Conservation (phyloP, 352 stramenopile genomes). For the Pythium graminicola region DNA sequence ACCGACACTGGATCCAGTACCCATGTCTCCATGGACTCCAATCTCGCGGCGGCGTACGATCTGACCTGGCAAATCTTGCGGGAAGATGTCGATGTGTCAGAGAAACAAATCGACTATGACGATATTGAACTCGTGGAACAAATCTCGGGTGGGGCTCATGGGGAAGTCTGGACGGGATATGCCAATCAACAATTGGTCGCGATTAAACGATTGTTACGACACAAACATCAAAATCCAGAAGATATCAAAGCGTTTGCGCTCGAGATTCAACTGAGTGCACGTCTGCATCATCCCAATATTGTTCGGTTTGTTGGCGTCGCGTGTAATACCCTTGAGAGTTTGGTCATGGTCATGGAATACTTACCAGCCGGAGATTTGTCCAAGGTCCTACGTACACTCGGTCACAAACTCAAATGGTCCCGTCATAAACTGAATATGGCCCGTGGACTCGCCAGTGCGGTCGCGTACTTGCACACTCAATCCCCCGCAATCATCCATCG, state of each 20-base stretch:
- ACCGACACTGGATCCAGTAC: too few relatives aligned
- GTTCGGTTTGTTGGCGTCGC: conserved; percentile 34
- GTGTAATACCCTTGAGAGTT: conserved; percentile 26
- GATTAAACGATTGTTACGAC: conserved; percentile 38
- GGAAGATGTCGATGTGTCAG: conserved; percentile 21
- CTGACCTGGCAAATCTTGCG: conserved; percentile 11
- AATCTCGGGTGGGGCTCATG: conserved; percentile 36
- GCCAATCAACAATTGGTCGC: conserved; percentile 34
- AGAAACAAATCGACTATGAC: conserved; percentile 32
- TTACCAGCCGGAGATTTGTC: conserved; percentile 25
- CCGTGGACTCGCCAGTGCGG: conserved; percentile 22
- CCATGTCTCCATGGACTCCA: too few relatives aligned
- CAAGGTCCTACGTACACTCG: not conserved
- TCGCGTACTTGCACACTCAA: conserved; percentile 26
- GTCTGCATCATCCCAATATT: conserved; percentile 34
- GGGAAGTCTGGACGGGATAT: conserved; percentile 41
- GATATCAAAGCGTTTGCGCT: conserved; percentile 16
- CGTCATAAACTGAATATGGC: conserved; percentile 19
- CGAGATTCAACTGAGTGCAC: conserved; percentile 36
- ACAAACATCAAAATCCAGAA: conserved; percentile 1
- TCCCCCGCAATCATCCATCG: conserved; percentile 23
- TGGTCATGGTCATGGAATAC: conserved; percentile 28
- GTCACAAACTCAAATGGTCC: conserved; percentile 10
- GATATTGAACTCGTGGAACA: conserved; percentile 30
- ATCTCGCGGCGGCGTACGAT: conserved; percentile 5